Conservation (phyloP, 768 basidiomycete species). For the Russula emetica region DNA sequence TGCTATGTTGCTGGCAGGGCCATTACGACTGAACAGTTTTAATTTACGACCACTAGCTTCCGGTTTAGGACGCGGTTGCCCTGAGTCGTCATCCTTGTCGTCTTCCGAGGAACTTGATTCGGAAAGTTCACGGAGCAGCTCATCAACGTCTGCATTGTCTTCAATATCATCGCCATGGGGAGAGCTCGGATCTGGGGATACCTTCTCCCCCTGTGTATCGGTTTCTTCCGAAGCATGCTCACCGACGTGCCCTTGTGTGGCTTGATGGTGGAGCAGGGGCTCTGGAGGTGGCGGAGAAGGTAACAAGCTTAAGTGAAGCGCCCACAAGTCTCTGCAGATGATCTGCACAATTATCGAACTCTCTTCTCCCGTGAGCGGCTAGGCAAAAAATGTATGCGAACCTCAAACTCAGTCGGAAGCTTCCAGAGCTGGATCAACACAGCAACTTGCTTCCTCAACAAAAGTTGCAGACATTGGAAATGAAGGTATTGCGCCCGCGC, state of each 20-base stretch:
- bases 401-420: conserved; percentile 80
- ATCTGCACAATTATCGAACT: conserved; percentile 40
- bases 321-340: conserved; percentile 79
- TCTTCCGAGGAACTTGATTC: conserved; percentile 35
- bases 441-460: conserved; percentile 72
- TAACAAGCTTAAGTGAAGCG: conserved; percentile 60
- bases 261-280: conserved; percentile 48
- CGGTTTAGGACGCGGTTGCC: conserved; percentile 15
- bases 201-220: neutral
- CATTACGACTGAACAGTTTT: conserved; percentile 34
- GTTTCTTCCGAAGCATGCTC: conserved; percentile 18
- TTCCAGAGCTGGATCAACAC: conserved; percentile 59
- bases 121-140: conserved; percentile 40
- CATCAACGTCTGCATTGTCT: conserved; percentile 38
- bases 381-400: conserved; percentile 33
- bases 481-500: conserved; percentile 72
- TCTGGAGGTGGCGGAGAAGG: conserved; percentile 58
- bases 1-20: conserved; percentile 52
- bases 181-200: conserved; percentile 25
- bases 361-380: neutral
- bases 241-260: conserved; percentile 21
- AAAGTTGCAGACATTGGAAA: conserved; percentile 77
- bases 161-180: conserved; percentile 35
- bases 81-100: conserved; percentile 27
- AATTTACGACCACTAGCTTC: conserved; percentile 16